Base-by-base conservation (phyloP, 2,329 filamentous ascomycete genomes). In the Calonectria naviculata region DNA sequence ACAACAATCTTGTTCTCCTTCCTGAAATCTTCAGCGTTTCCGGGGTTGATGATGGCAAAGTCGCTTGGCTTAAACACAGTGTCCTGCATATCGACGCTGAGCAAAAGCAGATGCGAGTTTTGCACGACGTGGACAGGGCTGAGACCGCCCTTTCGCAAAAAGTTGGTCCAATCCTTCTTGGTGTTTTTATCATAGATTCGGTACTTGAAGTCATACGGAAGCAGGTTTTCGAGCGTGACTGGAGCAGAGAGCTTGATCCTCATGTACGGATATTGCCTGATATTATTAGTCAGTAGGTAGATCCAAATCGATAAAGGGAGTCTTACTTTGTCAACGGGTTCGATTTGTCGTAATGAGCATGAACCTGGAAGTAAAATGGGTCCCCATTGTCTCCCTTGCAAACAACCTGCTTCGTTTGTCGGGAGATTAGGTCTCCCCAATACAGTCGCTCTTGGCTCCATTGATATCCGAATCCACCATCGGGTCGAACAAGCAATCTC, bases 141-240 rank as follows among this genome's bases (percentile, higher is more conserved):
- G 68, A 98, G 93, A 17, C 97, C 97, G 29, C 97, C 97, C 83
- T 98, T 98, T 68, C 97, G 92, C 56, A 99, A 86, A 85, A 99
- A 99, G 82, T 99, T 99, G 5, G 95, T 97, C 97, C 97, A 99
- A 81, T 99, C 97, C 81, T 97, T 98, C 87, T 96, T 97, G 0
- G 95, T 98, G 82, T 98, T 97, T 85, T 97, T 98, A 86, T 99
- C 97, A 80, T 98, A 99, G 67, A 99, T 98, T 67, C 96, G 92
- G 82, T 99, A 99, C 83, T 99, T 98, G 90, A 99, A 99, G 83
- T 99, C 97, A 80, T 97, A 98, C 0, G 97, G 97, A 42, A 99
- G 85, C 49, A 99, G 86, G 75, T 99, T 99, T 82, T 99, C 96
- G 5, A 99, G 89, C 61, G 98, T 96, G 17, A 99, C 91, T 0